Base-by-base conservation (phyloP, 192 early-diverging fungal genomes). In the Glomus cerebriforme region DNA sequence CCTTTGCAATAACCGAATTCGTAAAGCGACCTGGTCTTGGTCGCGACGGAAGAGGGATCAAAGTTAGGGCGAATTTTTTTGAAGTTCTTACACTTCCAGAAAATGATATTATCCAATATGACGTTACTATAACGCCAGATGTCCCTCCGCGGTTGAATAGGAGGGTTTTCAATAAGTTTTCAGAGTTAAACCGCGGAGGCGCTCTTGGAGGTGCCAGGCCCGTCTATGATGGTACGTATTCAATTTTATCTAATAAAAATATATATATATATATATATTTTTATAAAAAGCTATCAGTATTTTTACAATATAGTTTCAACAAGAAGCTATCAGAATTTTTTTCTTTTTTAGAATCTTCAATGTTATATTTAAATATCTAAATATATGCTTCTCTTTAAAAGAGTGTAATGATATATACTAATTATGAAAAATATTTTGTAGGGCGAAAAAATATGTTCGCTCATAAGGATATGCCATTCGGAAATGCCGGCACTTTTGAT, bases 71-170 rank as follows among this genome's bases (percentile, higher is more conserved):
- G 9, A 98, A 98, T 88, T 94, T 93, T 79, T 94, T 95, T 82
- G 90, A 92, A 69, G 79, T 98, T n/a, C 81, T 70, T 35, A 84
- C 88, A 59, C 88, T 93, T n/a, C 89, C 92, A 4, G 80, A 88
- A n/a, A 82, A 76, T 1, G 87, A 85, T 0, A 90, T 98, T 32
- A 87, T 93, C 82, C 97, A 97, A 74, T 98, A 97, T 83, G 94
- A 95, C 80, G 86, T 98, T 13, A 87, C 85, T 3, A 88, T 98
- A 32, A 79, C 79, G 7, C 93, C 95, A 15, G 91, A 94, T 43
- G 92, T 94, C 19, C 93, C 95, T 17, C 90, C 91, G 5, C 89
- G 89, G 0, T 90, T 95, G 31, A 91, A 92, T 80, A 70, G 92
- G 19, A 84, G 89, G 49, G 83, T 95, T 12, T 95, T 87, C 79